These are phyloP conservation scores for Halophytophthora batemanensis DNA, from an alignment of 352 stramenopile species.

Conservation along the genomic window DNA sequence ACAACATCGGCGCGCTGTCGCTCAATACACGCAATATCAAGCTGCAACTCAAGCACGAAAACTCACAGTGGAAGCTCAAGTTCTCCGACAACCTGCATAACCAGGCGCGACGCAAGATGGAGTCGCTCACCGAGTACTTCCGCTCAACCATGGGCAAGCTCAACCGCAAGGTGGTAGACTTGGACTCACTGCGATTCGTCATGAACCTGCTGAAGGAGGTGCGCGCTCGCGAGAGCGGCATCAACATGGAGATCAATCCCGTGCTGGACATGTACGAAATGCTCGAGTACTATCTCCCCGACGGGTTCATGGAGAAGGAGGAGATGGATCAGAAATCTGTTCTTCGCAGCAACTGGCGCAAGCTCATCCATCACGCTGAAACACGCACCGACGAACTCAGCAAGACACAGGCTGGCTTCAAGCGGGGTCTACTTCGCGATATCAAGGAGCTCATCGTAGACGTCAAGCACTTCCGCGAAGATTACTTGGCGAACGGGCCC, in stretches of 20 bases:
- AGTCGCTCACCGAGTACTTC: slow-evolving; percentile 96
- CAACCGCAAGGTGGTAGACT: slow-evolving; percentile 93
- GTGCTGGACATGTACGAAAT: slow-evolving; percentile 99
- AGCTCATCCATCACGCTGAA: slow-evolving; percentile 94
- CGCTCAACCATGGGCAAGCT: slow-evolving; percentile 91
- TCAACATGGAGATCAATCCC: slow-evolving; percentile 98
- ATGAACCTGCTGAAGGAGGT: slow-evolving; percentile 98
- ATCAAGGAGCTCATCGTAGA: slow-evolving; percentile 97
- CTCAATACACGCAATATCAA: slow-evolving; percentile 98
- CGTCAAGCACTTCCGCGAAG: slow-evolving; percentile 94
- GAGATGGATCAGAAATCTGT: slow-evolving; percentile 99
- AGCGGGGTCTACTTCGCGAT: slow-evolving; percentile 93
- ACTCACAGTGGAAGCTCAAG: slow-evolving; percentile 96
- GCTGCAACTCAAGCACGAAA: slow-evolving; percentile 94
- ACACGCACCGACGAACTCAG: slow-evolving; percentile 94
- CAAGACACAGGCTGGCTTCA: slow-evolving; percentile 95
- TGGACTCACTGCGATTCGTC: slow-evolving; percentile 96
- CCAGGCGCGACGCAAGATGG: slow-evolving; percentile 91
- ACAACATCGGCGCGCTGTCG: slow-evolving; percentile 96
- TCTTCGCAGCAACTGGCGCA: slow-evolving; percentile 96
- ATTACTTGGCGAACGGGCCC: slow-evolving; percentile 96
- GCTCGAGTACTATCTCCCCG: slow-evolving; percentile 92
- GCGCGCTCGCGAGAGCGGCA: slow-evolving; percentile 94
- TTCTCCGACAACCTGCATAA: slow-evolving; percentile 97
- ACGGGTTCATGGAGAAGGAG: slow-evolving; percentile 98